A percentile compares a stretch with the other conserved stretches of the same genome.
Evolutionary conservation across 805 yeast species (phyloP).

Genomic region (Myxozyma melibiosi): DNA sequence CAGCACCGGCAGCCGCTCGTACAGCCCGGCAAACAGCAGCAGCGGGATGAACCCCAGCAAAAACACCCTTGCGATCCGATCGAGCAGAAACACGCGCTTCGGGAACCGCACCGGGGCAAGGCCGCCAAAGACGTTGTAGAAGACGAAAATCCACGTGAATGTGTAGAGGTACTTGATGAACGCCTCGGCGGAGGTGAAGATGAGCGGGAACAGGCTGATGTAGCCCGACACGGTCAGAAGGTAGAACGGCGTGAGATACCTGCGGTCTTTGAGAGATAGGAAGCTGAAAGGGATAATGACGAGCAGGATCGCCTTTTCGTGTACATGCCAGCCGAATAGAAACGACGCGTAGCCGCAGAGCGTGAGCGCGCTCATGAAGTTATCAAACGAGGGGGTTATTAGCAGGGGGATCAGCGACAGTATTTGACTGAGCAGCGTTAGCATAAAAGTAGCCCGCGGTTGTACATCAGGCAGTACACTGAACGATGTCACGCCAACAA

Average conservation of each 20-base stretch:
- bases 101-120: conserved; percentile 38
- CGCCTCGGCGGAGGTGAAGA: conserved; percentile 79
- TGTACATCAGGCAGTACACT: conserved; percentile 76
- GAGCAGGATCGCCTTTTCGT: conserved; percentile 92
- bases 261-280: conserved; percentile 67
- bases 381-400: conserved; percentile 68
- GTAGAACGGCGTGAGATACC: conserved; percentile 71
- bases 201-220: conserved; percentile 83
- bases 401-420: conserved; percentile 36
- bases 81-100: conserved; percentile 58
- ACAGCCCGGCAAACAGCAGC: conserved; percentile 57
- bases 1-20: conserved; percentile 51
- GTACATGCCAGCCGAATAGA: conserved; percentile 98
- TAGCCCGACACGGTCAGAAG: conserved; percentile 78
- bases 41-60: conserved; percentile 68
- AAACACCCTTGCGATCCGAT: conserved; percentile 68
- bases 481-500: conserved; percentile 89
- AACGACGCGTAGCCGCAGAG: conserved; percentile 90
- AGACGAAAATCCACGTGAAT: conserved; percentile 80
- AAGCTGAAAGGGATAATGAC: conserved; percentile 85
- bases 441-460: conserved; percentile 73
- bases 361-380: conserved; percentile 82
- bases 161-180: conserved; percentile 75
- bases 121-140: conserved; percentile 69
- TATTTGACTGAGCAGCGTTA: conserved; percentile 83